phyloP scores from a whole-genome alignment of 345 rosid species.

The Salix dunnii region DNA sequence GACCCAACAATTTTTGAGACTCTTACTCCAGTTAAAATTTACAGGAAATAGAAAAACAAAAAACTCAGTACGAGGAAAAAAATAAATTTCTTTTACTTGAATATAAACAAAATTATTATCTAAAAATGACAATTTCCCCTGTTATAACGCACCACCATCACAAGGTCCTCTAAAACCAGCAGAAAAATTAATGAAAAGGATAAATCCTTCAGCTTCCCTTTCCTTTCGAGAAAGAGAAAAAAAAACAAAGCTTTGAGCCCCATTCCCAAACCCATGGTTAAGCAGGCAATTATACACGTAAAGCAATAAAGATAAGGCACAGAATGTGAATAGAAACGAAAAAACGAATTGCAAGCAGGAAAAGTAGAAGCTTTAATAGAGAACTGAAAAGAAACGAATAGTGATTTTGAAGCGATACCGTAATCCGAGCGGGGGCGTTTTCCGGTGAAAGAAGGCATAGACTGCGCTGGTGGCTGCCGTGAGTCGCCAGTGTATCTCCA shows the following conservation, averaged over 20 bases:
- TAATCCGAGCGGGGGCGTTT: constrained; percentile 54
- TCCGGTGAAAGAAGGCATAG: constrained; percentile 30
- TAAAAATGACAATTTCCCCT: neutral
- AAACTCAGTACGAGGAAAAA: neutral
- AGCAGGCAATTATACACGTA: neutral
- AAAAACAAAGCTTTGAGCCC: neutral
- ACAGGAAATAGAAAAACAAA: neutral
- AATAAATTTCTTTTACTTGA: neutral
- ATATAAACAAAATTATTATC: neutral
- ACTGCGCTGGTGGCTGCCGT: constrained; percentile 32
- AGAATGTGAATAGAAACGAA: neutral
- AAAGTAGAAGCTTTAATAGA: neutral
- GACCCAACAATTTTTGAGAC: neutral
- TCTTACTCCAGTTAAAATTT: neutral
- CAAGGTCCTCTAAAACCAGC: neutral
- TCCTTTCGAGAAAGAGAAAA: neutral
- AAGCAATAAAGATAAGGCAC: neutral
- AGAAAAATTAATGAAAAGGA: neutral
- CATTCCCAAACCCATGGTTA: neutral
- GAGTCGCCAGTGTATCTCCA: constrained; percentile 41
- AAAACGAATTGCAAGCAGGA: neutral
- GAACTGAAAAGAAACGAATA: neutral
- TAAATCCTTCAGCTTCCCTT: neutral
- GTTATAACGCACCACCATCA: neutral
- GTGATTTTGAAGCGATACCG: constrained; percentile 19